Conservation (phyloP, 148 eudicot species). For the Limonium bicolor region DNA sequence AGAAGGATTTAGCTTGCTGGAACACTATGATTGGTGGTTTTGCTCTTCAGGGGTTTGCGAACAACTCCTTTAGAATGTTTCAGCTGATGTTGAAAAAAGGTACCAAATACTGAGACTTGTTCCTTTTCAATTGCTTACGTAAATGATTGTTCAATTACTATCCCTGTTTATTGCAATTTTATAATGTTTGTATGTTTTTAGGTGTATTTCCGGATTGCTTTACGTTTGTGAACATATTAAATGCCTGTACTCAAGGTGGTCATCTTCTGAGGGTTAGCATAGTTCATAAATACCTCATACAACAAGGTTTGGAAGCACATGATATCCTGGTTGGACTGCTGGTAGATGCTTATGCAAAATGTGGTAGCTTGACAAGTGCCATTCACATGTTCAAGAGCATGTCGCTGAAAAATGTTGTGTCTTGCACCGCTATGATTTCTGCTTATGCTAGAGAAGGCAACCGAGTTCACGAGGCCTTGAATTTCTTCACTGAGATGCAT, state of each 20-base stretch:
- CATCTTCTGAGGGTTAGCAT: slow-evolving; percentile 5
- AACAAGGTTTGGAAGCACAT: slow-evolving; percentile 18
- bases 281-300: slow-evolving; percentile 16
- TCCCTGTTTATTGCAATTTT: no score
- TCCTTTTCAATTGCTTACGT: no score
- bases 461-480: slow-evolving; percentile 13
- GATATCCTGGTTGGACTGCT: slow-evolving; percentile 11
- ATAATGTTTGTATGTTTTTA: slow-evolving; percentile 3
- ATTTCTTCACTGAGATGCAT: slow-evolving; percentile 16
- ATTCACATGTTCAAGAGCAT: slow-evolving; percentile 11
- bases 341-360: slow-evolving; percentile 27
- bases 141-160: no score
- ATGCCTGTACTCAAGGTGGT: slow-evolving; percentile 10
- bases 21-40: slow-evolving; percentile 26
- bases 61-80: slow-evolving; percentile 9
- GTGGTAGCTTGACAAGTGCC: slow-evolving; percentile 20
- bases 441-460: slow-evolving; percentile 15
- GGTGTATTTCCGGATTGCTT: slow-evolving; percentile 24
- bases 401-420: slow-evolving; percentile 13
- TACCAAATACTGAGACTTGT: slow-evolving; percentile 1
- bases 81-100: slow-evolving; percentile 19
- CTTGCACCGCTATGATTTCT: slow-evolving; percentile 21
- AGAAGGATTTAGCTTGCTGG: slow-evolving; percentile 30
- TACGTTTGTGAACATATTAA: slow-evolving; percentile 23
- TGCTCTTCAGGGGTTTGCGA: slow-evolving; percentile 13